These are phyloP conservation scores for Fusarium sp. DNA, from an alignment of 2,329 filamentous ascomycete genomes.

Conservation along the genomic window DNA sequence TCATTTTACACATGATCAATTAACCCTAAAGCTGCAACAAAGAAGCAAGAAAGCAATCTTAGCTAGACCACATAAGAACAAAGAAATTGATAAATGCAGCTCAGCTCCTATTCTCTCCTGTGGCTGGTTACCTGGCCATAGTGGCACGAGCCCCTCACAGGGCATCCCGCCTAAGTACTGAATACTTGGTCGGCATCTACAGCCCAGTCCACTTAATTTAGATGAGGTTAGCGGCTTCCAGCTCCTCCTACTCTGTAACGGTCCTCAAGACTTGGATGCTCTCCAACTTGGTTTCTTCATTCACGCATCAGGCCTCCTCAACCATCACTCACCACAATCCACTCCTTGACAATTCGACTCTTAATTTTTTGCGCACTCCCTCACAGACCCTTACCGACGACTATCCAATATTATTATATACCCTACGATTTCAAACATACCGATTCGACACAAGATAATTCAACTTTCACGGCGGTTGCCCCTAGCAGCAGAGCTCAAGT, in stretches of 20 bases:
- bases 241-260: slow-evolving; percentile 17
- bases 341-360: slow-evolving; percentile 27
- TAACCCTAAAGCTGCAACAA: background rate
- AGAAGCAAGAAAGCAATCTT: background rate
- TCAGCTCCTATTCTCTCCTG: slow-evolving; percentile 10
- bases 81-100: slow-evolving; percentile 7
- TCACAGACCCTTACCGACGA: slow-evolving; percentile 1
- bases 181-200: slow-evolving; percentile 29
- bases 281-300: slow-evolving; percentile 31
- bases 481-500: slow-evolving; percentile 39
- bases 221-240: slow-evolving; percentile 25
- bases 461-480: slow-evolving; percentile 30
- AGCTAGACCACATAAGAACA: slow-evolving; percentile 15
- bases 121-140: slow-evolving; percentile 36
- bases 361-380: slow-evolving; percentile 19
- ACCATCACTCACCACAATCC: slow-evolving; percentile 32
- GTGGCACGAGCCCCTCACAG: slow-evolving; percentile 31
- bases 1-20: background rate
- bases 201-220: slow-evolving; percentile 22
- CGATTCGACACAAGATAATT: slow-evolving; percentile 9
- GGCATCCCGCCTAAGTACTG: slow-evolving; percentile 21
- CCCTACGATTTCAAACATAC: slow-evolving; percentile 1
- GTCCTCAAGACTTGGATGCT: slow-evolving; percentile 21
- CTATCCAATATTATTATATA: slow-evolving; percentile 5
- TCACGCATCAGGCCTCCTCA: slow-evolving; percentile 23